Conservation (phyloP, 2,329 filamentous ascomycete species). For the Lachnellula occidentalis region DNA sequence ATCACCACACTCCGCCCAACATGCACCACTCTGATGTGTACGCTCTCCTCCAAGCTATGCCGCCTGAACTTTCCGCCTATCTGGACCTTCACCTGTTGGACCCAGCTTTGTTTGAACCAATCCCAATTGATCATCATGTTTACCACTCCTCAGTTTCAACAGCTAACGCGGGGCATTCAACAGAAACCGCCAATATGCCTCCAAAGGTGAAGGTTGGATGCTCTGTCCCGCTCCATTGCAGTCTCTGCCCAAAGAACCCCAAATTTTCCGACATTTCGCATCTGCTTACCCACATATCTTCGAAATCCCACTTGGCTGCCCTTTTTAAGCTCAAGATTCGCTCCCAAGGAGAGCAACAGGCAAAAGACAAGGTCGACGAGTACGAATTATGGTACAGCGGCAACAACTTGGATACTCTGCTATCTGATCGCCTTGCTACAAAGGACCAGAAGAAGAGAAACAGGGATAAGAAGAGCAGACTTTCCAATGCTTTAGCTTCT, state of each 20-base stretch:
- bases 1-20: too few relatives aligned
- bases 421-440: constrained; percentile 70
- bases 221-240: constrained; percentile 67
- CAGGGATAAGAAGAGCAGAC: constrained; percentile 20
- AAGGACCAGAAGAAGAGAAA: constrained; percentile 63
- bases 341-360: constrained; percentile 59
- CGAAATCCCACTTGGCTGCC: constrained; percentile 84
- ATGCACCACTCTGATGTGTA: too few relatives aligned
- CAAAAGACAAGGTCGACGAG: constrained; percentile 54
- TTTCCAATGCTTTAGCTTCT: constrained; percentile 1
- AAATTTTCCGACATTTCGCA: constrained; percentile 88
- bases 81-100: too few relatives aligned
- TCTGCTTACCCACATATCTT: constrained; percentile 84
- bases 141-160: not conserved
- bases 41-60: too few relatives aligned
- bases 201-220: constrained; percentile 14
- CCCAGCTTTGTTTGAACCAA: not conserved
- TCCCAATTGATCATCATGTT: not conserved
- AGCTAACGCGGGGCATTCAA: constrained; percentile 2
- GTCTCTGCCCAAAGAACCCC: constrained; percentile 73
- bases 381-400: constrained; percentile 76
- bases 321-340: constrained; percentile 77
- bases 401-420: constrained; percentile 64
- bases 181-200: constrained; percentile 18
- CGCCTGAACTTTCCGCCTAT: too few relatives aligned